Conservation (phyloP, 192 early-diverging fungal genomes). For the Backusella morwellensis region DNA sequence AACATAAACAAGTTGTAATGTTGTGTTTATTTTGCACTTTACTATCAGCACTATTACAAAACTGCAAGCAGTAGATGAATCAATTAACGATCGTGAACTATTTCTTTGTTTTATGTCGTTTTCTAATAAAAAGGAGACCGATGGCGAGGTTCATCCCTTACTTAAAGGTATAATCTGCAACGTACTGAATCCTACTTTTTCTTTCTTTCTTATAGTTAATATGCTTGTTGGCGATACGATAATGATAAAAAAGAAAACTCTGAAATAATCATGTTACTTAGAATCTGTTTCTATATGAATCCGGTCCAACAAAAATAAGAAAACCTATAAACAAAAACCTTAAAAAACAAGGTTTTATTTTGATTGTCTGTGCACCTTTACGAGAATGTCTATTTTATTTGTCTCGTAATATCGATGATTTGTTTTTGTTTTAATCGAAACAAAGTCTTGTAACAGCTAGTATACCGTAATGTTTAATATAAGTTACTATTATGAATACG, state of each 20-base stretch:
- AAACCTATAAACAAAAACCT: background rate
- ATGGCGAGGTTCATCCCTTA: background rate
- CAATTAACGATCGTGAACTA: background rate
- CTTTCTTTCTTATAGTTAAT: background rate
- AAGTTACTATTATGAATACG: background rate
- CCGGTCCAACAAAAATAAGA: background rate
- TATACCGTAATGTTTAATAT: background rate
- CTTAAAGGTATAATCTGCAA: background rate
- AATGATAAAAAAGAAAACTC: background rate
- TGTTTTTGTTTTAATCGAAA: background rate
- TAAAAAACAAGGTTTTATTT: background rate
- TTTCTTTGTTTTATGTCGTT: background rate
- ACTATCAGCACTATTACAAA: background rate
- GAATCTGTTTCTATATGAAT: background rate
- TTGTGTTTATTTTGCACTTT: background rate
- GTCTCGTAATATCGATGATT: background rate
- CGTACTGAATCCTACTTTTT: too few relatives aligned
- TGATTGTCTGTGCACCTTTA: background rate
- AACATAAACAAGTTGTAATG: background rate
- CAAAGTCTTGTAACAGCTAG: background rate
- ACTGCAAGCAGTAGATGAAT: constrained; percentile 2
- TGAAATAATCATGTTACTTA: background rate
- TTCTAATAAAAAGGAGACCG: background rate
- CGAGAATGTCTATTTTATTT: background rate
- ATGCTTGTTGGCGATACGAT: too few relatives aligned